A percentile compares a stretch with the other conserved stretches of the same genome.
Evolutionary conservation across 192 early-diverging fungal genomes (phyloP).

Genomic region (Coemansia sp.): DNA sequence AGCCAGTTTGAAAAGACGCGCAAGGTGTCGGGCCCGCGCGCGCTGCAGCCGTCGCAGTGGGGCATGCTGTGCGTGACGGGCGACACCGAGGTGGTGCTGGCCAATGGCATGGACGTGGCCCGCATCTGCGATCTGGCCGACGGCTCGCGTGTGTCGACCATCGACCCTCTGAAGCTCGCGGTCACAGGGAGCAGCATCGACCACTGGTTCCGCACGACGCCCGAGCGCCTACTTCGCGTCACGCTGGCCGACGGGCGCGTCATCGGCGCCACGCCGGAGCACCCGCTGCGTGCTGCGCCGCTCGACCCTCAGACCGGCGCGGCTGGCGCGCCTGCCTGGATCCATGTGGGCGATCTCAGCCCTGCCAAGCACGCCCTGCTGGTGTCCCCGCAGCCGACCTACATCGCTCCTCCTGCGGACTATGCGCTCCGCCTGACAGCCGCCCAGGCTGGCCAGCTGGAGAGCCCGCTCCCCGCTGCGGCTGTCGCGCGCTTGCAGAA

Average conservation of each 20-base stretch:
- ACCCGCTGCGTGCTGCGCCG: constrained; percentile 29
- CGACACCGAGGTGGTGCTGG: constrained; percentile 35
- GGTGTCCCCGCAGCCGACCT: constrained; percentile 21
- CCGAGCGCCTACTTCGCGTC: constrained; percentile 28
- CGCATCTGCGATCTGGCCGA: constrained; percentile 35
- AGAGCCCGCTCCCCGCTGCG: constrained; percentile 4
- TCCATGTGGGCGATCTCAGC: constrained; percentile 21
- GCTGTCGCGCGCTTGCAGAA: constrained; percentile 5
- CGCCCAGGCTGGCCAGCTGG: background rate
- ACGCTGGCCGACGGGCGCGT: constrained; percentile 32
- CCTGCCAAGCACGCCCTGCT: constrained; percentile 18
- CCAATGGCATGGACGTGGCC: constrained; percentile 37
- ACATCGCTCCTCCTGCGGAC: constrained; percentile 13
- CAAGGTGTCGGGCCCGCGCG: constrained; percentile 63
- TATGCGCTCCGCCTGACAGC: constrained; percentile 5
- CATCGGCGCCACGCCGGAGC: constrained; percentile 28
- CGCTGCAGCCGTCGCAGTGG: background rate
- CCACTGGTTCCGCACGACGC: constrained; percentile 24
- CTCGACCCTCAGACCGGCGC: constrained; percentile 14
- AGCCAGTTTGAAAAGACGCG: constrained; percentile 99
- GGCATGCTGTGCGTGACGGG: constrained; percentile 65
- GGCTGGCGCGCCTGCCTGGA: constrained; percentile 14
- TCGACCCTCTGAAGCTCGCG: constrained; percentile 12
- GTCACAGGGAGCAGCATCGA: constrained; percentile 21
- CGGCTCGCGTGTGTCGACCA: constrained; percentile 25